Percentiles rank a stretch among this genome's conserved stretches.
Evolutionary conservation across 768 basidiomycete species (phyloP).

Genomic region (Mycena galericulata): DNA sequence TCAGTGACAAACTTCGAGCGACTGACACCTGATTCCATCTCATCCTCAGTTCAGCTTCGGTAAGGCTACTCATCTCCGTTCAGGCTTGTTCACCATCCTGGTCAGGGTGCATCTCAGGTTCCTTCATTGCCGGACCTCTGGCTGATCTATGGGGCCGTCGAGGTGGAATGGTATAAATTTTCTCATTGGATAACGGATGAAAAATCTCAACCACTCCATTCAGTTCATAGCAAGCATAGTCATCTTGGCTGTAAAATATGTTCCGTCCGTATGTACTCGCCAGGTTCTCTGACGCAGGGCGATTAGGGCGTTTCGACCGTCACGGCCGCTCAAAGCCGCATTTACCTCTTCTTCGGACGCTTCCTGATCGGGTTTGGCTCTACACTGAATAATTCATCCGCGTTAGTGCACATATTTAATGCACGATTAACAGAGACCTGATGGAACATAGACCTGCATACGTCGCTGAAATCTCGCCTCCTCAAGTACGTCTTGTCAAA

Average conservation of each 20-base stretch:
- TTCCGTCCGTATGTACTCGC: neutral
- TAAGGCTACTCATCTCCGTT: neutral
- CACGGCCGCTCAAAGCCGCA: conserved; percentile 31
- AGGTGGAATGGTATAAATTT: conserved; percentile 54
- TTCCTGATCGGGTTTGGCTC: conserved; percentile 30
- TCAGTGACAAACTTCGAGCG: neutral
- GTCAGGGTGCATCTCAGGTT: conserved; percentile 50
- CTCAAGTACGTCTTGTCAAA: conserved; percentile 49
- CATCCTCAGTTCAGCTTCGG: conserved; percentile 53
- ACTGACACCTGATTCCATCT: neutral
- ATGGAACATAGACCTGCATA: conserved; percentile 55
- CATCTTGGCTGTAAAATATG: conserved; percentile 41
- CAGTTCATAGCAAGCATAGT: conserved; percentile 55
- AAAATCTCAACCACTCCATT: conserved; percentile 1
- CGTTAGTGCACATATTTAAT: conserved; percentile 52
- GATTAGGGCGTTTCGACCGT: conserved; percentile 27
- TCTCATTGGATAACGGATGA: neutral
- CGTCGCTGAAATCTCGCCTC: conserved; percentile 70
- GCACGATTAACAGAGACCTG: conserved; percentile 42
- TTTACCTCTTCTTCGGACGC: conserved; percentile 31
- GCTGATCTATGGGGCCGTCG: conserved; percentile 57
- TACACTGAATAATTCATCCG: conserved; percentile 9
- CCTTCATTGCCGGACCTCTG: conserved; percentile 55
- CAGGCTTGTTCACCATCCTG: neutral
- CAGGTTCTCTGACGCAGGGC: neutral